Percentiles rank a stretch among this genome's conserved stretches.
Conservation (phyloP, 208 protist species). For the Acanthamoeba triangularis region DNA sequence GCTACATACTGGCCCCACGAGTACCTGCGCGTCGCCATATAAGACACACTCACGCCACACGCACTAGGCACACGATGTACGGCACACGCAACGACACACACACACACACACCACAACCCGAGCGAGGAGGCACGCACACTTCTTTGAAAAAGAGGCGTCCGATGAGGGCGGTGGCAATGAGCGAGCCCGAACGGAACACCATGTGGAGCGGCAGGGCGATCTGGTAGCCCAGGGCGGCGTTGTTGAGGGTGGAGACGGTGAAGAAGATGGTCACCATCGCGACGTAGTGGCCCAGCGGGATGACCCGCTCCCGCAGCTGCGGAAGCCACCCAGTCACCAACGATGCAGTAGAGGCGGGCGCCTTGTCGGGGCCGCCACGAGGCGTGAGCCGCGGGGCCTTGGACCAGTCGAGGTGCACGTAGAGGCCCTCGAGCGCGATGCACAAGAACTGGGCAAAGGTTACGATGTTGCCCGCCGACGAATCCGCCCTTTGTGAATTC, state of each 20-base stretch:
- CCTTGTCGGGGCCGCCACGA: neutral
- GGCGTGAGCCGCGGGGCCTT: neutral
- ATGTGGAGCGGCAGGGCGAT: slow-evolving; percentile 76
- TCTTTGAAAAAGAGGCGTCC: slow-evolving; percentile 70
- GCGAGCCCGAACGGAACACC: slow-evolving; percentile 70
- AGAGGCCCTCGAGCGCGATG: slow-evolving; percentile 67
- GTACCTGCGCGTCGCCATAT: neutral
- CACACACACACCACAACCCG: neutral
- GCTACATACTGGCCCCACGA: slow-evolving; percentile 65
- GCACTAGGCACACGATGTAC: neutral
- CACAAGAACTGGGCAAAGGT: slow-evolving; percentile 70
- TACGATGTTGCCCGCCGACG: slow-evolving; percentile 49
- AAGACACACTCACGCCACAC: neutral
- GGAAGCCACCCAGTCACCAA: neutral
- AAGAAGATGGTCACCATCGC: slow-evolving; percentile 74
- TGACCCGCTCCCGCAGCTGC: slow-evolving; percentile 14
- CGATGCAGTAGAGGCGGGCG: neutral
- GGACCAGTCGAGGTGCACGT: slow-evolving; percentile 37
- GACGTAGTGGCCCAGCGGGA: slow-evolving; percentile 49
- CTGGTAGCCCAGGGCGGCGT: slow-evolving; percentile 62
- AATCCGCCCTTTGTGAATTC: neutral
- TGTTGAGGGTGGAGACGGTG: slow-evolving; percentile 75
- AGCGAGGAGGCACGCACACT: neutral
- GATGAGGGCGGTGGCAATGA: slow-evolving; percentile 55
- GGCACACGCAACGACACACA: neutral